Evolutionary conservation across 2,329 filamentous ascomycete species (phyloP).

Genomic region (Calonectria pauciramosa): DNA sequence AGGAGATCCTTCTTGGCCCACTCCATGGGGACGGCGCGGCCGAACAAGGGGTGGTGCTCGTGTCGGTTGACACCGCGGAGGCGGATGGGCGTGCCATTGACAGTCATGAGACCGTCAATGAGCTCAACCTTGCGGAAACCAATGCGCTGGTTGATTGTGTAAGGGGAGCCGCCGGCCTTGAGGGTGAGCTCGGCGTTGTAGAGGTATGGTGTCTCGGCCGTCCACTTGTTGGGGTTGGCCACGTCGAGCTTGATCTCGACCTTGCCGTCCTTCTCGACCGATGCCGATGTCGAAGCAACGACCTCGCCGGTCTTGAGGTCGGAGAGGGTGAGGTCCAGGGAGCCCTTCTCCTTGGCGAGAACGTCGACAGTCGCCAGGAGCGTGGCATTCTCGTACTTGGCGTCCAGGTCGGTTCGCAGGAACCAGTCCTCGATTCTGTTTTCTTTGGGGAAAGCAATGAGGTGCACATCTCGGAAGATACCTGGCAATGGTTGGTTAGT

Average conservation of each 20-base stretch:
- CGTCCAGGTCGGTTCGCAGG: constrained; percentile 69
- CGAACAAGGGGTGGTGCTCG: constrained; percentile 76
- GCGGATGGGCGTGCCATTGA: constrained; percentile 74
- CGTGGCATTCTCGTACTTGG: constrained; percentile 63
- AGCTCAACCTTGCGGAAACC: constrained; percentile 77
- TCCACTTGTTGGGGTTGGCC: constrained; percentile 73
- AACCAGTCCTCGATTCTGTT: constrained; percentile 71
- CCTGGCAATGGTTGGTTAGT: constrained; percentile 56
- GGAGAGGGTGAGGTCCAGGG: constrained; percentile 58
- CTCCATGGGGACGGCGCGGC: constrained; percentile 73
- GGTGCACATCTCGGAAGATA: constrained; percentile 76
- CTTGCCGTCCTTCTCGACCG: constrained; percentile 44
- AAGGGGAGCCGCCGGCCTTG: constrained; percentile 53
- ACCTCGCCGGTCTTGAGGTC: constrained; percentile 56
- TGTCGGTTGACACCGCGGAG: constrained; percentile 75
- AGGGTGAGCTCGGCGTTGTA: constrained; percentile 71
- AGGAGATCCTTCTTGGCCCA: constrained; percentile 73
- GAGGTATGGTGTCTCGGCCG: constrained; percentile 74
- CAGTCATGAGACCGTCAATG: constrained; percentile 71
- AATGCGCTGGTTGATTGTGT: constrained; percentile 64
- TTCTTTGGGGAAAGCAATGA: constrained; percentile 68
- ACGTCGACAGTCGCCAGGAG: constrained; percentile 61
- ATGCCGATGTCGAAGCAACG: constrained; percentile 42
- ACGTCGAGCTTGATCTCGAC: constrained; percentile 62
- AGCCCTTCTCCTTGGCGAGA: constrained; percentile 48